Evolutionary conservation across 2,329 filamentous ascomycete genomes (phyloP).

Genomic region (Neopestalotiopsis clavispora): DNA sequence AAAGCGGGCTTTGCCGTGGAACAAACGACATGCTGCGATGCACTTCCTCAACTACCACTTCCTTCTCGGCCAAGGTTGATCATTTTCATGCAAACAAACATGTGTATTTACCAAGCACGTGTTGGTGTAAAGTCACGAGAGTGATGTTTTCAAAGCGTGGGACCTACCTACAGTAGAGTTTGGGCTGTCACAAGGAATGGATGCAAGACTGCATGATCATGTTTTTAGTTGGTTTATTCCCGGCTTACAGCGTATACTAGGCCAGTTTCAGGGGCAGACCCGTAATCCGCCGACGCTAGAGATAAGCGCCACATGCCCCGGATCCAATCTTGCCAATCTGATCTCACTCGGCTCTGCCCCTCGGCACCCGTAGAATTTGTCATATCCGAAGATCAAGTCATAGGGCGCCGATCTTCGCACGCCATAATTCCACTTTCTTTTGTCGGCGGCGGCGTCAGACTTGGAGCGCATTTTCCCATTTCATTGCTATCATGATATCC

Average conservation of each 20-base stretch:
- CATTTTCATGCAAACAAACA: too few relatives aligned
- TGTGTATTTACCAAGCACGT: too few relatives aligned
- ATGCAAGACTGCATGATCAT: too few relatives aligned
- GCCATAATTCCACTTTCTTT: not conserved
- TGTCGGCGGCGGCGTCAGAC: too few relatives aligned
- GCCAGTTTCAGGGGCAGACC: not conserved
- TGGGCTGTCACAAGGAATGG: too few relatives aligned
- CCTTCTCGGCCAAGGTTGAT: too few relatives aligned
- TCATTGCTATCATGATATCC: constrained; percentile 13
- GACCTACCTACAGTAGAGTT: too few relatives aligned
- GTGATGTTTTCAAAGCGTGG: too few relatives aligned
- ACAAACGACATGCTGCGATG: too few relatives aligned
- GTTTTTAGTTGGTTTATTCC: not conserved
- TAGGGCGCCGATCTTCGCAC: constrained; percentile 3
- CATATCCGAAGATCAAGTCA: not conserved
- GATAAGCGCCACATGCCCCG: not conserved
- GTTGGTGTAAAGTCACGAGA: too few relatives aligned
- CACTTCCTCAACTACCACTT: too few relatives aligned
- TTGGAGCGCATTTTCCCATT: not conserved
- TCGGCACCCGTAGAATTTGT: constrained; percentile 4
- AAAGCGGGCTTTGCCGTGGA: too few relatives aligned
- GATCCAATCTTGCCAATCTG: not conserved
- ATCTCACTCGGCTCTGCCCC: not conserved
- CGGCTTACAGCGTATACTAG: not conserved
- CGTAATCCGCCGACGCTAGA: not conserved